Percentiles rank a stretch among this genome's conserved stretches.
phyloP scores from a whole-genome alignment of 2,329 filamentous ascomycete species.

The Cordyceps militaris region DNA sequence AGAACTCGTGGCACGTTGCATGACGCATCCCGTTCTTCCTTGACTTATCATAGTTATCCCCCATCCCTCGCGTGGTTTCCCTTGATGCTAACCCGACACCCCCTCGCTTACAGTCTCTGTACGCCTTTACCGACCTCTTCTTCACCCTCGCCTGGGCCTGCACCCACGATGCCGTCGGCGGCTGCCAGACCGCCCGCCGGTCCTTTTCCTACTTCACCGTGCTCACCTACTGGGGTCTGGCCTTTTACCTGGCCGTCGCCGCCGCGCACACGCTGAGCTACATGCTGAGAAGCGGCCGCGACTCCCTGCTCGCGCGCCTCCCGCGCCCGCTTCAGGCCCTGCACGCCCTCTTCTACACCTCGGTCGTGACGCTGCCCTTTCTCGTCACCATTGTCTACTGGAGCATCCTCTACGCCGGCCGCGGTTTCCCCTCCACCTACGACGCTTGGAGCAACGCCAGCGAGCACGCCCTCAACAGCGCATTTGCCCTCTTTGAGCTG shows the following conservation, averaged over 20 bases:
- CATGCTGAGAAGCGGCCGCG: conserved; percentile 35
- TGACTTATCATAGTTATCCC: no score
- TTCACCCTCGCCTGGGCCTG: conserved; percentile 62
- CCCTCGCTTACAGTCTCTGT: conserved; percentile 42
- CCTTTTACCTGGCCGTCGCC: conserved; percentile 68
- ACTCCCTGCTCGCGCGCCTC: conserved; percentile 50
- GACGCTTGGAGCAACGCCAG: conserved; percentile 60
- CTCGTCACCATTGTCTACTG: conserved; percentile 68
- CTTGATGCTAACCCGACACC: neutral
- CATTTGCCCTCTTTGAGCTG: conserved; percentile 71
- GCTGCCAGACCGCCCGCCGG: conserved; percentile 39
- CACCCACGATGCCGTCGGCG: conserved; percentile 36
- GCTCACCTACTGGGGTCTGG: conserved; percentile 74
- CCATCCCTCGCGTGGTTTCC: no score
- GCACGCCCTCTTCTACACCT: conserved; percentile 58
- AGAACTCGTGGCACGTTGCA: neutral
- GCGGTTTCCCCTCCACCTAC: conserved; percentile 47
- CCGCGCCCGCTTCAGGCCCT: conserved; percentile 57
- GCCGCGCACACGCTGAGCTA: conserved; percentile 65
- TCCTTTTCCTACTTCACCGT: conserved; percentile 79
- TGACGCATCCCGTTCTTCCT: neutral
- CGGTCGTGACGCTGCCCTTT: conserved; percentile 56
- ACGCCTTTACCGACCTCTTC: conserved; percentile 63
- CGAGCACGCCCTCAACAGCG: conserved; percentile 66
- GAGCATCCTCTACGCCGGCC: conserved; percentile 47